Base-by-base conservation (phyloP, 1,139 yeast species). In the Candida sojae region DNA sequence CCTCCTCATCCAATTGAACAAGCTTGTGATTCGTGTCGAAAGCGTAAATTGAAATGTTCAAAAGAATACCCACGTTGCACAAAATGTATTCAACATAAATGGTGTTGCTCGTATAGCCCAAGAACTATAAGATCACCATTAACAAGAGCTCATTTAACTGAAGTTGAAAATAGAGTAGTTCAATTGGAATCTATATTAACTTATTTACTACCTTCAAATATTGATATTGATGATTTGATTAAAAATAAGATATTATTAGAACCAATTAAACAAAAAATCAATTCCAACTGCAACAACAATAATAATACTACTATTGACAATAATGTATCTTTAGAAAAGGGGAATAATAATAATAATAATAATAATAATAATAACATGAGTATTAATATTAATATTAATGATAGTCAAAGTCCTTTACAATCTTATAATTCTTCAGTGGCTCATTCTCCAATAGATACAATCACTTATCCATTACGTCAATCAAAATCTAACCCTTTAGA, bases 81-180 rank as follows among this genome's bases (percentile, higher is more conserved):
- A 42, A 88, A 88, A 62, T 89, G 97, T 67, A 67, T 76, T 13
- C 83, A 80, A 48, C 90, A 88, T 61, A 74, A 77, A 39, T 85
- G 96, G 87, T 77, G 79, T 43, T 89, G 97, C 65, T 70, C 80
- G 4, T 89, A 89, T 63, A 82, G 88, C 28, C 96, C 97, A 11
- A 73, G 88, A 53, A 79, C 86, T 1, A 85, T 86, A 31, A 71
- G 96, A 50, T 83, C 92, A 6, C 96, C 96, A 0, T 70, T 89
- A 52, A 89, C 96, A 0, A 73, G 97, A 57, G 90, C 87, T 17
- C 87, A 86, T 68, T 71, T 89, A 54, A 88, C 96, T 9, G 80
- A 80, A 48, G 91, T 89, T 39, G 96, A 89, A 64, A 79, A 75
- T 50, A 71, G 84, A 52, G 84, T 84, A 12, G 68, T 73, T 45